Conservation (phyloP, 805 yeast genomes). For the Wickerhamomyces bisporus region DNA sequence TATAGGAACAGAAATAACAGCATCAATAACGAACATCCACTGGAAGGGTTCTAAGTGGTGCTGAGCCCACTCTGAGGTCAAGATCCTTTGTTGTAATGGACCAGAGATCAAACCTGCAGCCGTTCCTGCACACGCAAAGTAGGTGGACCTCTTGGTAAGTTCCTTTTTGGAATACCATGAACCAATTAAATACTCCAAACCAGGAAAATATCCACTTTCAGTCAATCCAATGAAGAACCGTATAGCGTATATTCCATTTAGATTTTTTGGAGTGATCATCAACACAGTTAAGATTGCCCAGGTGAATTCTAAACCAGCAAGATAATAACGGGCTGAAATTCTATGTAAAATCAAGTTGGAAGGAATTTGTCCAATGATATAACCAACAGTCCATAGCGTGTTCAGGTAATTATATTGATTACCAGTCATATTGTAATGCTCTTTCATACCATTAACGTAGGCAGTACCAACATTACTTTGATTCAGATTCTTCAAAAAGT, state of each 20-base stretch:
- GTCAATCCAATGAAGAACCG: conserved; percentile 35
- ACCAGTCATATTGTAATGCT: conserved; percentile 34
- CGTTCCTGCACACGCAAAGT: conserved; percentile 29
- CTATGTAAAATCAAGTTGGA: conserved; percentile 35
- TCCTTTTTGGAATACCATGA: conserved; percentile 33
- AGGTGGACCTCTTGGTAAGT: conserved; percentile 28
- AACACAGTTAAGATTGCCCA: conserved; percentile 38
- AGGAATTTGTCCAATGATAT: conserved; percentile 45
- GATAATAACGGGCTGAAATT: conserved; percentile 37
- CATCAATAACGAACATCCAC: conserved; percentile 42
- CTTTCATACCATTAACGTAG: conserved; percentile 43
- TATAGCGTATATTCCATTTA: conserved; percentile 24
- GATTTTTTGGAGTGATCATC: conserved; percentile 23
- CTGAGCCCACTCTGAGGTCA: conserved; percentile 17
- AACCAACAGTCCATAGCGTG: conserved; percentile 44
- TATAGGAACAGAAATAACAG: conserved; percentile 35
- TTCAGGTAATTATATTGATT: conserved; percentile 40
- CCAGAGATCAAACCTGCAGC: conserved; percentile 28
- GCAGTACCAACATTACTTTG: conserved; percentile 39
- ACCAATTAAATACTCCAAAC: conserved; percentile 38
- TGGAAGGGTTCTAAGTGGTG: conserved; percentile 28
- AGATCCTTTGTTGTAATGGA: conserved; percentile 31
- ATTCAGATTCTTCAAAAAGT: conserved; percentile 40
- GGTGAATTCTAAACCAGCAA: conserved; percentile 38
- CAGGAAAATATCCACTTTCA: conserved; percentile 44